These are phyloP conservation scores for Microsporum audouinii DNA, from an alignment of 2,329 filamentous ascomycete genomes.

Conservation along the genomic window DNA sequence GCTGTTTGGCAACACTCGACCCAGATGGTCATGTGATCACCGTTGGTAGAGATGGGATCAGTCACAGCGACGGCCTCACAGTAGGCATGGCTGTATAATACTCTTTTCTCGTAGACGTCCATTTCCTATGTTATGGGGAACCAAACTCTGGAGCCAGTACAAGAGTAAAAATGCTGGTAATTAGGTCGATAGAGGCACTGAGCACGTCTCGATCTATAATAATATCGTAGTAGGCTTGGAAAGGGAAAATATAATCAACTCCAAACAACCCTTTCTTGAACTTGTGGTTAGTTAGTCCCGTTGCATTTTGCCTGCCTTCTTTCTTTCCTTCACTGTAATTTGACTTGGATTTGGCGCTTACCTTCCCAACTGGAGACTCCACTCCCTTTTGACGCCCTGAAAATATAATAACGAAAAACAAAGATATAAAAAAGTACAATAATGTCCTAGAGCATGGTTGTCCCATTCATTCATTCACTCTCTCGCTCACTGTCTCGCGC, in stretches of 20 bases:
- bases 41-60: too few species aligned
- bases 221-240: not conserved
- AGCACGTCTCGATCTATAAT: slow-evolving; percentile 1
- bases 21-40: too few species aligned
- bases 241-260: not conserved
- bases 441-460: not conserved
- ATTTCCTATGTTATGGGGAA: not conserved
- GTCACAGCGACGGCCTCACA: too few species aligned
- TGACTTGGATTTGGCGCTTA: not conserved
- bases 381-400: not conserved
- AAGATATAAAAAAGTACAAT: not conserved
- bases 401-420: not conserved
- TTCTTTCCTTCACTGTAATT: not conserved
- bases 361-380: not conserved
- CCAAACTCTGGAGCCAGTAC: too few species aligned
- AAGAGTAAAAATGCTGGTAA: not conserved
- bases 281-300: not conserved
- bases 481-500: slow-evolving; percentile 10
- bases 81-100: too few species aligned
- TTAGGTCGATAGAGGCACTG: not conserved
- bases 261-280: not conserved
- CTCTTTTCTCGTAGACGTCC: too few species aligned
- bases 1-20: too few species aligned
- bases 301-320: not conserved
- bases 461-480: not conserved